Evolutionary conservation across 257 asterid species (phyloP), one percentile per base, ranked within the genome.

Genomic region (Primulina eburnea): DNA sequence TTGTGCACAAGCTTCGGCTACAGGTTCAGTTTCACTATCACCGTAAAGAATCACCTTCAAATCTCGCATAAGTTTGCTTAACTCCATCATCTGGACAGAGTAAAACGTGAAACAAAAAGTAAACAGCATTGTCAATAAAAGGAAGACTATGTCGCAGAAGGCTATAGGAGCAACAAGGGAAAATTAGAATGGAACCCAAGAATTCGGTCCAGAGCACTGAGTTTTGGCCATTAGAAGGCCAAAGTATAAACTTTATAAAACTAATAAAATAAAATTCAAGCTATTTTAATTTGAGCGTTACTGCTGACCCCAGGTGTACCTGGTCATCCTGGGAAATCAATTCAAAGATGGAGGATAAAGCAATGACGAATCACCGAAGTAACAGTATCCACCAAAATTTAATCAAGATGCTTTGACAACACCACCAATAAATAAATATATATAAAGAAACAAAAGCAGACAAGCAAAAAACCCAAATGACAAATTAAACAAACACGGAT

Each of bases 21-120:
- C 87, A 28, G 98, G 98, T 81, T 92, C 98, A 8, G 94, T 80
- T 78, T 92, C 96, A 71, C 98, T 86, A 77, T 86, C 89, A 55
- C 98, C 98, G 47, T 92, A 92, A 14, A 92, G 95, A 73, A 81
- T 78, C 55, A 77, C 75, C 83, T 89, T 89, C 77, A 92, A 47
- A 30, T 92, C 98, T 61, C 95, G 74, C 38, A 92, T 77, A 60
- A 87, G 89, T 77, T 84, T 89, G 74, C 92, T 73, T 79, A 92
- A 71, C 67, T 92, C 98, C 80, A 37, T 50, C 92, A 89, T 86
- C 98, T 92, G 73, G 72, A 73, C 68, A 80, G 28, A 4, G 6
- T 38, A 9, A 7, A 65, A 30, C 1, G 2, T 17, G 64, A 8
- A 58, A 20, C 37, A 34, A 68, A 61, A 47, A 62, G 1, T 53